Evolutionary conservation across 768 basidiomycete species (phyloP).

Genomic region (Boletus rubescentipes): DNA sequence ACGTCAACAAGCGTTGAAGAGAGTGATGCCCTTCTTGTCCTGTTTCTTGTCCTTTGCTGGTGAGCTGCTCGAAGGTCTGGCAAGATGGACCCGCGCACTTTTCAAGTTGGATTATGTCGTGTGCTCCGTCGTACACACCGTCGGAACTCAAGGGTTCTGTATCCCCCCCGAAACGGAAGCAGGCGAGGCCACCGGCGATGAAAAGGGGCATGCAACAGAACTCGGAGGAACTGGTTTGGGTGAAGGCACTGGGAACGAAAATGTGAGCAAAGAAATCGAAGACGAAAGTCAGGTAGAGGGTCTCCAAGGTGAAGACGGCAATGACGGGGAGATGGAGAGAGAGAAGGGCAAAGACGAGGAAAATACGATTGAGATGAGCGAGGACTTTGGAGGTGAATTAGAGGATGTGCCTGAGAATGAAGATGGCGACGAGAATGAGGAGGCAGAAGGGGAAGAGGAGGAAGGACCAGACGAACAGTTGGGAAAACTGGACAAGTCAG

Average conservation of each 20-base stretch:
- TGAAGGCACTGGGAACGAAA: slow-evolving; percentile 78
- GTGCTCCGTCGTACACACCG: slow-evolving; percentile 66
- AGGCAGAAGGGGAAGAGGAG: slow-evolving; percentile 51
- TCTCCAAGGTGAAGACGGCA: slow-evolving; percentile 64
- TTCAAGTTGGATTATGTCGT: slow-evolving; percentile 86
- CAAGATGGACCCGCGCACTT: slow-evolving; percentile 68
- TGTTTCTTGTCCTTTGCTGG: slow-evolving; percentile 57
- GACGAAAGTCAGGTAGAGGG: slow-evolving; percentile 98
- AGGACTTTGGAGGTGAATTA: slow-evolving; percentile 85
- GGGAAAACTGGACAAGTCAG: slow-evolving; percentile 77
- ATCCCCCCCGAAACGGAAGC: slow-evolving; percentile 77
- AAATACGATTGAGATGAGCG: slow-evolving; percentile 87
- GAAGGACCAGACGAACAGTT: slow-evolving; percentile 76
- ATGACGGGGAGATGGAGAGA: slow-evolving; percentile 27
- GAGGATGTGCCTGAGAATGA: slow-evolving; percentile 72
- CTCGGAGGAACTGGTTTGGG: slow-evolving; percentile 85
- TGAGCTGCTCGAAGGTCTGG: slow-evolving; percentile 55
- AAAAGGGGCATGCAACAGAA: slow-evolving; percentile 37
- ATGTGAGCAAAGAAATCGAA: slow-evolving; percentile 92
- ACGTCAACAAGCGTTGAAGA: slow-evolving; percentile 38
- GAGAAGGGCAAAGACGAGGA: slow-evolving; percentile 54
- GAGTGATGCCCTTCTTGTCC: slow-evolving; percentile 74
- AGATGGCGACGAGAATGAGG: slow-evolving; percentile 43
- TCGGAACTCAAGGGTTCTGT: slow-evolving; percentile 91
- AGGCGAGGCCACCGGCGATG: slow-evolving; percentile 47